Evolutionary conservation across 345 rosid genomes (phyloP).

Genomic region (Hevea brasiliensis): DNA sequence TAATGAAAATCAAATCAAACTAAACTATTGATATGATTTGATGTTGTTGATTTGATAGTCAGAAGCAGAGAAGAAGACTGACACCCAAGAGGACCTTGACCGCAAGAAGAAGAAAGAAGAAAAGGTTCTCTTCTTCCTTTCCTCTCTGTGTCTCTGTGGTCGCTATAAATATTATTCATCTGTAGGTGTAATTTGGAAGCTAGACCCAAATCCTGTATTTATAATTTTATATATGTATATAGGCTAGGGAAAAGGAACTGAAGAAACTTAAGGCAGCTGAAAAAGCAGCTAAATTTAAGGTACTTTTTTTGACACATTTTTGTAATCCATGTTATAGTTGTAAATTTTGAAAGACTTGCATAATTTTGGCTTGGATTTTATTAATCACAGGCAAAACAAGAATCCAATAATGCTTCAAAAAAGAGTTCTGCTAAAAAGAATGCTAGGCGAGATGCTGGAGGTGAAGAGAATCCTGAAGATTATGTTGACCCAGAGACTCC

Average conservation of each 20-base stretch:
- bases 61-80: slow-evolving; percentile 44
- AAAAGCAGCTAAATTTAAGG: slow-evolving; percentile 77
- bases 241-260: slow-evolving; percentile 81
- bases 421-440: slow-evolving; percentile 64
- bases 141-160: not conserved
- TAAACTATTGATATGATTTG: not conserved
- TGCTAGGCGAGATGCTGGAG: slow-evolving; percentile 47
- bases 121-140: slow-evolving; percentile 44
- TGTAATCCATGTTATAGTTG: not conserved
- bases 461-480: slow-evolving; percentile 68
- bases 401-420: slow-evolving; percentile 32
- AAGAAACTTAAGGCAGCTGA: slow-evolving; percentile 80
- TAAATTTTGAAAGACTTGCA: too few relatives aligned
- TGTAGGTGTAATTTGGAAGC: not conserved
- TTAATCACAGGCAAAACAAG: slow-evolving; percentile 48
- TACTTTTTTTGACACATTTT: slow-evolving; percentile 9
- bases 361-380: not conserved
- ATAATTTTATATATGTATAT: not conserved
- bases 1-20: not conserved
- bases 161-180: not conserved
- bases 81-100: slow-evolving; percentile 72
- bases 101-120: slow-evolving; percentile 91
- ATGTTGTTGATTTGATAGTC: slow-evolving; percentile 2
- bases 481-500: slow-evolving; percentile 76
- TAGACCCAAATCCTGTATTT: not conserved